Base-by-base conservation (phyloP, 768 basidiomycete species). In the Trametes gibbosa region DNA sequence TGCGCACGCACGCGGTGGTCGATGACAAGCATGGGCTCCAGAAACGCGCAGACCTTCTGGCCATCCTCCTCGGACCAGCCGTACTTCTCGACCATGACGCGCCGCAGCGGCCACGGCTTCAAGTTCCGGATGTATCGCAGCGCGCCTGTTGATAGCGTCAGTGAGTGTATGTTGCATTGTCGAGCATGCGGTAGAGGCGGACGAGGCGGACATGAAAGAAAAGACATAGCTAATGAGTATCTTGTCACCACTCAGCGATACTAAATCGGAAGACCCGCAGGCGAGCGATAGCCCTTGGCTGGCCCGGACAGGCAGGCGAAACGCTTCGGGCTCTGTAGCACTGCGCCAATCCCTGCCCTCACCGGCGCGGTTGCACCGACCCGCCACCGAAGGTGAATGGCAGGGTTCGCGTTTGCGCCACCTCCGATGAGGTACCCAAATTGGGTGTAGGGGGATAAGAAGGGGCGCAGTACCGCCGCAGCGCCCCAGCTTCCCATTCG, bases 1-100 rank as follows among this genome's bases (percentile, higher is more conserved):
- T 83, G 77, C 42, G 80, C 81, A 34, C 94, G 86, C 53, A 83
- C 73, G 65, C 82, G 79, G 68, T 85, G 85, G 66, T 93, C 87
- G 56, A 86, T 72, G 29, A 79, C 75, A 62, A 93, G 79, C 92
- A 92, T 92, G 27, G 90, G 89, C 63, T 79, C 77, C 61, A 93
- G 72, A 71, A 92, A 92, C 24, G 75, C 71, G 66, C 86, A 89
- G 21, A 92, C 72, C 32, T 77, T 74, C 25, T 70, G 69, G 9
- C 89, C 81, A 55, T 92, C 86, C 14, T 70, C 66, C 37, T 81
- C 79, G 10, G 80, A 74, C 72, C 86, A 88, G 8, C 88, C 75
- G 70, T 97, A 97, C 71, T 95, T 96, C 78, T 97, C 92, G 49
- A 77, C 79, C 84, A 97, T 89, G 63, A 96, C 93, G 23, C 86